phyloP scores from a whole-genome alignment of 202 grass and related monocot species.

The Carex arenaria region DNA sequence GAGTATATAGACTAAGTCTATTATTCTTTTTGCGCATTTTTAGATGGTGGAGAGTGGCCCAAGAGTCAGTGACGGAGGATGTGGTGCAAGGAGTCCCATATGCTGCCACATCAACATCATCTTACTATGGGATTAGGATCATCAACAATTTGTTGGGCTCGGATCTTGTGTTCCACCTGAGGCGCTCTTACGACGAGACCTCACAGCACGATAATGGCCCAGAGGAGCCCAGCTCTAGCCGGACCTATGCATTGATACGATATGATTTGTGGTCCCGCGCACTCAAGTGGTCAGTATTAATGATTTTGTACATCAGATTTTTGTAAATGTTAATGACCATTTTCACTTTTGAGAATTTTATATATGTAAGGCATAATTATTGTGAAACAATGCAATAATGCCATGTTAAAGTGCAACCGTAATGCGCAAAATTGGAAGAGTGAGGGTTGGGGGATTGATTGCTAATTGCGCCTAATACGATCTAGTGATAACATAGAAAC shows the following conservation, averaged over 20 bases:
- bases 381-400: not conserved
- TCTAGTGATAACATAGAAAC: not conserved
- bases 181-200: conserved; percentile 39
- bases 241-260: conserved; percentile 75
- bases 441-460: not conserved
- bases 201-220: not conserved
- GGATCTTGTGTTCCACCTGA: conserved; percentile 88
- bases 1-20: conserved; percentile 18
- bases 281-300: conserved; percentile 46
- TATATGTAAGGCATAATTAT: not conserved
- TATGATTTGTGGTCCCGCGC: conserved; percentile 53
- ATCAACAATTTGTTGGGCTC: conserved; percentile 85
- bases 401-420: not conserved
- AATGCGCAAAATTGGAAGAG: not conserved
- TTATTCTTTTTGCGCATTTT: not conserved
- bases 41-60: conserved; percentile 89
- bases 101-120: conserved; percentile 46
- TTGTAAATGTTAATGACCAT: not conserved
- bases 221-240: conserved; percentile 7
- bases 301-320: not conserved
- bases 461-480: not conserved
- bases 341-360: not conserved
- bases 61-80: conserved; percentile 42
- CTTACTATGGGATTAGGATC: conserved; percentile 82
- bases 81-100: conserved; percentile 53